Conservation (phyloP, 768 basidiomycete species). For the Termitomyces sp. region DNA sequence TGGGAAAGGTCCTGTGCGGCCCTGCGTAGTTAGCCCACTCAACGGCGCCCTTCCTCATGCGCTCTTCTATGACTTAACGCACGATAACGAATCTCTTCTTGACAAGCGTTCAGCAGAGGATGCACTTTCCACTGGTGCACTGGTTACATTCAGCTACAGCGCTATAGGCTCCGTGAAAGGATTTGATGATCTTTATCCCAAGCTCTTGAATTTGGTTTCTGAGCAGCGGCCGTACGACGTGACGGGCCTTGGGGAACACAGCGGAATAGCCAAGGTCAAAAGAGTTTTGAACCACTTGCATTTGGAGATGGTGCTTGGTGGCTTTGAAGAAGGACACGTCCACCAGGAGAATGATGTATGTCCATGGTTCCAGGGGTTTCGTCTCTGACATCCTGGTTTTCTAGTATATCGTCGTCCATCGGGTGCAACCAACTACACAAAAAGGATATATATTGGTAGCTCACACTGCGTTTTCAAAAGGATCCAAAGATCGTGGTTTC, state of each 20-base stretch:
- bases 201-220: constrained; percentile 81
- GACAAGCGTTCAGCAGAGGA: constrained; percentile 94
- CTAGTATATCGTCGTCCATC: constrained; percentile 91
- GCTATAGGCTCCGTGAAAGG: constrained; percentile 95
- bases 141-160: constrained; percentile 86
- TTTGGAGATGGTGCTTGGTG: constrained; percentile 85
- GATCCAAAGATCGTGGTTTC: constrained; percentile 71
- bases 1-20: constrained; percentile 72
- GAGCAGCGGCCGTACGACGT: constrained; percentile 81
- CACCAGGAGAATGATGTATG: constrained; percentile 94
- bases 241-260: constrained; percentile 47
- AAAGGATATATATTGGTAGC: constrained; percentile 91
- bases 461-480: constrained; percentile 88
- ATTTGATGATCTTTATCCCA: constrained; percentile 96
- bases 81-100: constrained; percentile 92
- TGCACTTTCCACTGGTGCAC: constrained; percentile 87
- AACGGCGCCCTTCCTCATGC: constrained; percentile 90
- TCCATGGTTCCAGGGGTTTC: constrained; percentile 12
- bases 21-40: constrained; percentile 71
- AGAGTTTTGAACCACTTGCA: constrained; percentile 83
- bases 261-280: constrained; percentile 55
- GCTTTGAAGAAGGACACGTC: constrained; percentile 89
- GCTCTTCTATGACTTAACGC: constrained; percentile 91
- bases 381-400: background rate
- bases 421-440: constrained; percentile 86